phyloP scores from a whole-genome alignment of 768 basidiomycete species.

The Termitomyces sp. region DNA sequence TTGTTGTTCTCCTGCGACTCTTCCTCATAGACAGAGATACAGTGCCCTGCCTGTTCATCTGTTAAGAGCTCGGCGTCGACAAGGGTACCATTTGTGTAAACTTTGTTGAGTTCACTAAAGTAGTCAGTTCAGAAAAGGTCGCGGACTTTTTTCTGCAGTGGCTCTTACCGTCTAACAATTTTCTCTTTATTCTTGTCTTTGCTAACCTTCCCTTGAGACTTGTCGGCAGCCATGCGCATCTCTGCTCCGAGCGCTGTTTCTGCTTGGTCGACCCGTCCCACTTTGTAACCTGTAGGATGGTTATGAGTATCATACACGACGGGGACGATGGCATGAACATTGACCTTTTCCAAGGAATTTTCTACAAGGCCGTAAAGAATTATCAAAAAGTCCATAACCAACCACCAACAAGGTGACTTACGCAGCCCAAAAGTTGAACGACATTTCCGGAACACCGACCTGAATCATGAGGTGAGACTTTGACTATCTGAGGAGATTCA shows the following conservation, averaged over 20 bases:
- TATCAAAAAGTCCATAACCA: background rate
- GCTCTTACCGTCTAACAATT: slow-evolving; percentile 73
- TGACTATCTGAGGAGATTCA: background rate
- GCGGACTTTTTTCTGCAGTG: background rate
- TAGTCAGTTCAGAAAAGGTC: background rate
- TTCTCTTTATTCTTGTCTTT: slow-evolving; percentile 70
- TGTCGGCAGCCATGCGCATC: slow-evolving; percentile 82
- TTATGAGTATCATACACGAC: background rate
- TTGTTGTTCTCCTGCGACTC: slow-evolving; percentile 40
- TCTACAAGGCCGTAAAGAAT: slow-evolving; percentile 24
- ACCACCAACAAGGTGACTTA: slow-evolving; percentile 31
- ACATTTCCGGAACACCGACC: slow-evolving; percentile 94
- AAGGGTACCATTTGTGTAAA: slow-evolving; percentile 94
- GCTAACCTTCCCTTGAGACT: slow-evolving; percentile 48
- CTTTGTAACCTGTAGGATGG: slow-evolving; percentile 66
- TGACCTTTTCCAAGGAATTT: slow-evolving; percentile 81
- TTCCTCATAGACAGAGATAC: slow-evolving; percentile 79
- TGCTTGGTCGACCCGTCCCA: slow-evolving; percentile 93
- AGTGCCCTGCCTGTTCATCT: slow-evolving; percentile 94
- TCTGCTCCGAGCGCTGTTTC: slow-evolving; percentile 97
- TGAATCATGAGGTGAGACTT: slow-evolving; percentile 19
- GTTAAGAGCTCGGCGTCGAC: slow-evolving; percentile 85
- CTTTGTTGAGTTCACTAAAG: slow-evolving; percentile 82
- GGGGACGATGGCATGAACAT: background rate
- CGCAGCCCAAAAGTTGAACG: slow-evolving; percentile 92